phyloP scores from a whole-genome alignment of 169 alveolate species.

The Plasmodium adleri region DNA sequence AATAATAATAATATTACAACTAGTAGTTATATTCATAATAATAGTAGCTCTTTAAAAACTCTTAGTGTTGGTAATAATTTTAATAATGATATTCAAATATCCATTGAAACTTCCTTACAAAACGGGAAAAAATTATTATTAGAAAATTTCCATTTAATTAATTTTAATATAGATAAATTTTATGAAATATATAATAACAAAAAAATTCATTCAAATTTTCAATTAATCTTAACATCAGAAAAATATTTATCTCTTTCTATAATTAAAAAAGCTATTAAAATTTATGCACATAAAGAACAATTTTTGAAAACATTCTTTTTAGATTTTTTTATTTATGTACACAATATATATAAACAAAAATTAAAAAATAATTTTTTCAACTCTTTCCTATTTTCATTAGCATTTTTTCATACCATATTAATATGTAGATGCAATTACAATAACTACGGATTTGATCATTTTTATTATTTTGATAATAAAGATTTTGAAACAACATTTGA shows the following conservation, averaged over 20 bases:
- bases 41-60: slow-evolving; percentile 41
- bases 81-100: slow-evolving; percentile 63
- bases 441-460: slow-evolving; percentile 58
- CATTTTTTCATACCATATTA: slow-evolving; percentile 59
- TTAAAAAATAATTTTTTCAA: slow-evolving; percentile 57
- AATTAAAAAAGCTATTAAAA: slow-evolving; percentile 53
- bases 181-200: slow-evolving; percentile 60
- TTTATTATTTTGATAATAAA: slow-evolving; percentile 30
- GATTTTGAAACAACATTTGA: slow-evolving; percentile 72
- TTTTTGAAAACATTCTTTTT: slow-evolving; percentile 35
- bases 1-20: not conserved
- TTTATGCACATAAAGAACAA: slow-evolving; percentile 37
- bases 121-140: slow-evolving; percentile 67
- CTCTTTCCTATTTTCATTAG: slow-evolving; percentile 47
- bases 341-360: slow-evolving; percentile 46
- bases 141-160: slow-evolving; percentile 63
- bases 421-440: slow-evolving; percentile 43
- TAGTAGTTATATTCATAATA: too few relatives aligned
- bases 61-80: slow-evolving; percentile 66
- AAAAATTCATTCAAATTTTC: slow-evolving; percentile 70
- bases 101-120: slow-evolving; percentile 65
- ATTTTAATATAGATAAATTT: slow-evolving; percentile 64
- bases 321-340: slow-evolving; percentile 24
- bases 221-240: slow-evolving; percentile 49
- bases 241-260: slow-evolving; percentile 21